Percentiles rank a stretch among this genome's conserved stretches.
These are phyloP conservation scores for Fusarium tjaetaba DNA, from an alignment of 2,329 filamentous ascomycete genomes.

Conservation along the genomic window DNA sequence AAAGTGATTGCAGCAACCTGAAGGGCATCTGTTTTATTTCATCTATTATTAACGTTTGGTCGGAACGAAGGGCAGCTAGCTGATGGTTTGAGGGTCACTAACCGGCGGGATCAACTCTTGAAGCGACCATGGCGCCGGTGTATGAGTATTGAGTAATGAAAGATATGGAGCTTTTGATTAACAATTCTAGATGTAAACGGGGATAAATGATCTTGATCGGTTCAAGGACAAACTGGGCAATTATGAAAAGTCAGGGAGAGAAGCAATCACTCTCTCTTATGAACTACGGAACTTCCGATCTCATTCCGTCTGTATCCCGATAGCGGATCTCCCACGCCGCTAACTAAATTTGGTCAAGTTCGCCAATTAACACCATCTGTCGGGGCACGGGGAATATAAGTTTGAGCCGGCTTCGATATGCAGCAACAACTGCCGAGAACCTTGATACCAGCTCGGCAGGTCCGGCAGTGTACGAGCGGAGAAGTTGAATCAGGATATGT, in stretches of 20 bases:
- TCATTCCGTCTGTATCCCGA: background rate
- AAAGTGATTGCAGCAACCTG: background rate
- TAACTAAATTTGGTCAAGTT: background rate
- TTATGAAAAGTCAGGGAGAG: background rate
- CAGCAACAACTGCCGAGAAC: background rate
- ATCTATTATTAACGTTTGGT: background rate
- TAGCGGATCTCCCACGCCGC: background rate
- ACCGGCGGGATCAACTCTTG: slow-evolving; percentile 3
- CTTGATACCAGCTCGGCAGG: background rate
- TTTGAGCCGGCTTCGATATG: background rate
- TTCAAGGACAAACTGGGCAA: background rate
- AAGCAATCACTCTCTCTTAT: background rate
- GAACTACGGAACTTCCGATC: background rate
- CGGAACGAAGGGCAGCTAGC: background rate
- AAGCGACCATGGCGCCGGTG: background rate
- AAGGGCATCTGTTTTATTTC: background rate
- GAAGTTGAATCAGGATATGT: rapidly evolving
- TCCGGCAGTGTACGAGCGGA: background rate
- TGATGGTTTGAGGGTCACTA: background rate
- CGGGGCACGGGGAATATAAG: rapidly evolving
- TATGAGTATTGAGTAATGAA: too few species aligned
- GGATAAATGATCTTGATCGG: rapidly evolving
- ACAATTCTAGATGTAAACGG: rapidly evolving
- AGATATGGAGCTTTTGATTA: background rate
- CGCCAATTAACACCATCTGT: rapidly evolving